Conservation (phyloP, 176 grass and related monocot species). For the Triticum turgidum region DNA sequence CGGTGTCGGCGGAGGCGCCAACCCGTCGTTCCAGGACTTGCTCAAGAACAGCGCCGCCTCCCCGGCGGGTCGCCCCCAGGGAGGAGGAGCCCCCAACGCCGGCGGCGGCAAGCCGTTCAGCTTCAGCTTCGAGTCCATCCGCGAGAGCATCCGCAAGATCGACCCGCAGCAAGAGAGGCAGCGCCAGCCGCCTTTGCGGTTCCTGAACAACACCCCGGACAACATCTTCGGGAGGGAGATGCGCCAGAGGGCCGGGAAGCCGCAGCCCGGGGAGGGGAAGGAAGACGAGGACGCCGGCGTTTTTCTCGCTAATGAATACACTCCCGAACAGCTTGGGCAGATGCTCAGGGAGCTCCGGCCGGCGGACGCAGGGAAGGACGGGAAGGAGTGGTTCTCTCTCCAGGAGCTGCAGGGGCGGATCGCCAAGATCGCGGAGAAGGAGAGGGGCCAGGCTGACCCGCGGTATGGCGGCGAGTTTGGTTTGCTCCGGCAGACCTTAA, state of each 20-base stretch:
- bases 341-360: conserved; percentile 60
- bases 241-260: background rate
- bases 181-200: background rate
- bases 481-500: background rate
- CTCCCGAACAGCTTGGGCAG: conserved; percentile 59
- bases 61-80: background rate
- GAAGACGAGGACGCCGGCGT: conserved; percentile 3
- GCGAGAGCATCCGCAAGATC: background rate
- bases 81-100: background rate
- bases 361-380: conserved; percentile 39
- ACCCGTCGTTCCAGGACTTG: conserved; percentile 45
- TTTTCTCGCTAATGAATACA: conserved; percentile 49
- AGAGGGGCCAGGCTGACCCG: conserved; percentile 31
- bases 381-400: conserved; percentile 64
- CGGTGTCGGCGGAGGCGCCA: background rate
- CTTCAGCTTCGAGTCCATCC: conserved; percentile 20
- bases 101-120: background rate
- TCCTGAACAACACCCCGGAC: background rate
- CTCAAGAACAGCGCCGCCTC: background rate
- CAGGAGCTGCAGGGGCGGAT: conserved; percentile 73
- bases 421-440: conserved; percentile 52
- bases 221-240: conserved; percentile 30
- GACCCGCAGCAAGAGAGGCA: background rate
- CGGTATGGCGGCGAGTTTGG: background rate
- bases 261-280: background rate